Base-by-base conservation (phyloP, 1,139 yeast species). In the Blastobotrys serpentis region DNA sequence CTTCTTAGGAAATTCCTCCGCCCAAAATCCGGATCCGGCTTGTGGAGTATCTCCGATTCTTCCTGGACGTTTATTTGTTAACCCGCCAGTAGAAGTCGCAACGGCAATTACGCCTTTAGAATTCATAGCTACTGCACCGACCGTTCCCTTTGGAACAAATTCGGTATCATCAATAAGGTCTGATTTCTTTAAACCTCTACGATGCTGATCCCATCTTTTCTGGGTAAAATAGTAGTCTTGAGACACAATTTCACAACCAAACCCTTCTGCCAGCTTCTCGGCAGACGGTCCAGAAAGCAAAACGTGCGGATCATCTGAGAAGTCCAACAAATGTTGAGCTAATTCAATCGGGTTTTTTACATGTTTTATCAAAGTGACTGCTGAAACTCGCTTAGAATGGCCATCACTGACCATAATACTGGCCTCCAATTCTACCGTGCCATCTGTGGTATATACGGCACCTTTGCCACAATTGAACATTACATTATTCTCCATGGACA, bases 161-260 rank as follows among this genome's bases (percentile, higher is more conserved):
- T 41, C 36, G 7, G 26, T 30, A 8, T 41, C 43, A 14, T 23
- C 42, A 13, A 4, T n/a, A 13, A 23, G 18, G 6, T 25, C 13
- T 5, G 17, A 13, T 16, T 41, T 41, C 17, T 41, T n/a, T 8
- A 41, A 16, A 8, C 43, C 43, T n/a, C 23, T 26, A 13, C 23
- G 34, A 29, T 41, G 43, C 29, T 41, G 43, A 17, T 41, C 43
- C 43, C 43, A 41, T 17, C 43, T 21, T 18, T 41, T 41, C 16
- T 41, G 43, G 4, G 43, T 41, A 18, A 26, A 41, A 14, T 22
- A 41, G 21, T 41, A 41, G 11, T 13, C 25, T 22, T 23, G 43
- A 8, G 32, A 7, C 5, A 41, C 43, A 22, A 41, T 25, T 11
- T 41, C 43, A 19, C 32, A 29, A 16, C 43, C 43, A 26, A 41